phyloP scores from a whole-genome alignment of 768 basidiomycete genomes.

The Suillus brevipes region DNA sequence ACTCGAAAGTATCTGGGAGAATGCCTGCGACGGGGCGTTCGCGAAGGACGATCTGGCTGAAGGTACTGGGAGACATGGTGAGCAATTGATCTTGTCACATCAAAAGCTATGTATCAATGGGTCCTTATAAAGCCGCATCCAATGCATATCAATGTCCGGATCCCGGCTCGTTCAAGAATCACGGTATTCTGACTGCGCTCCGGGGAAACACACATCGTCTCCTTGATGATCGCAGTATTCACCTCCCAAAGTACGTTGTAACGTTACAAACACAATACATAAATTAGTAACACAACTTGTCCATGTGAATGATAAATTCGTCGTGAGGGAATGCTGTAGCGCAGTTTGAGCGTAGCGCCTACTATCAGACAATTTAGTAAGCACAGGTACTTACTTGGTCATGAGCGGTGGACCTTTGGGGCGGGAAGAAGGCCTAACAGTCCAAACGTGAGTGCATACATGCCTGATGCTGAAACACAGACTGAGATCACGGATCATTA shows the following conservation, averaged over 20 bases:
- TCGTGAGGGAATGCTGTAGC: neutral
- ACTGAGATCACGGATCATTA: neutral
- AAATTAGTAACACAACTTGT: neutral
- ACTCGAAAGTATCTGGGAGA: constrained; percentile 71
- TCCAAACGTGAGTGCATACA: constrained; percentile 74
- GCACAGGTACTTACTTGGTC: constrained; percentile 6
- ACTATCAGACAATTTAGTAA: neutral
- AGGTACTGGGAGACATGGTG: constrained; percentile 33
- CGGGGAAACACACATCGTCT: no score
- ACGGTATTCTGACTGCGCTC: neutral
- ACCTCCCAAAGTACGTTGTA: neutral
- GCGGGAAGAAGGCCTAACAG: constrained; percentile 70
- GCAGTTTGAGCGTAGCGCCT: neutral
- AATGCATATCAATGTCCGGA: neutral
- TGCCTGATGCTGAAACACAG: constrained; percentile 53
- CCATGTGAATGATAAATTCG: neutral
- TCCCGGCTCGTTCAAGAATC: neutral
- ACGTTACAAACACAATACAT: neutral
- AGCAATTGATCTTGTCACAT: neutral
- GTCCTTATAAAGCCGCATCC: neutral
- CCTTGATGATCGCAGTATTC: no score
- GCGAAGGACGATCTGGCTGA: constrained; percentile 72
- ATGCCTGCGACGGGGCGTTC: constrained; percentile 71
- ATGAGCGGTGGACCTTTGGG: constrained; percentile 51
- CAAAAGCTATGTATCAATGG: neutral